A percentile compares a stretch with the other conserved stretches of the same genome.
Conservation (phyloP, 2,329 filamentous ascomycete genomes). For the Colletotrichum spaethianum region DNA sequence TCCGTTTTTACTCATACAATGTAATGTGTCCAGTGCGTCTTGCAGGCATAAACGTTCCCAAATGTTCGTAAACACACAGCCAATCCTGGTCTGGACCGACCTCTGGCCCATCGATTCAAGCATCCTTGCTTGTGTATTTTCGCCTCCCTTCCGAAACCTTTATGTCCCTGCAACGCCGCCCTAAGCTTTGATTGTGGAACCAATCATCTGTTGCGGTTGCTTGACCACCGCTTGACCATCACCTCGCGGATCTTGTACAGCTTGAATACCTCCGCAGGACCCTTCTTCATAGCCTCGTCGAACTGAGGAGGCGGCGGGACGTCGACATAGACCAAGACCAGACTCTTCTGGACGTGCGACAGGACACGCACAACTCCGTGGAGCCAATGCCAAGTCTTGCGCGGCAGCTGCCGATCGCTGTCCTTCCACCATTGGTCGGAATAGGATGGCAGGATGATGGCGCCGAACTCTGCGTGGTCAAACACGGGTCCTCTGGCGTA, state of each 20-base stretch:
- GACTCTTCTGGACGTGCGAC: slow-evolving; percentile 88
- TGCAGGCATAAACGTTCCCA: slow-evolving; percentile 4
- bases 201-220: slow-evolving; percentile 76
- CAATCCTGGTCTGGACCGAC: neutral
- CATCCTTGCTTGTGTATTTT: neutral
- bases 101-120: neutral
- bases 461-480: slow-evolving; percentile 92
- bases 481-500: slow-evolving; percentile 96
- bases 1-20: slow-evolving; percentile 35
- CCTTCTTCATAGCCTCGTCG: slow-evolving; percentile 59
- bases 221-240: slow-evolving; percentile 85
- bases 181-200: neutral
- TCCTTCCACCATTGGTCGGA: slow-evolving; percentile 80
- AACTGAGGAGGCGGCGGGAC: slow-evolving; percentile 78
- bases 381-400: slow-evolving; percentile 82
- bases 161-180: slow-evolving; percentile 14
- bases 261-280: slow-evolving; percentile 73
- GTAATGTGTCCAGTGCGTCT: neutral
- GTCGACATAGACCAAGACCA: slow-evolving; percentile 93
- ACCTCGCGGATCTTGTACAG: slow-evolving; percentile 86
- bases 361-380: slow-evolving; percentile 93
- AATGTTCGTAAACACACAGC: slow-evolving; percentile 2
- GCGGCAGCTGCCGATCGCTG: slow-evolving; percentile 63
- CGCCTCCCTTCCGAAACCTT: neutral
- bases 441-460: slow-evolving; percentile 89